Evolutionary conservation across 805 yeast genomes (phyloP).

Genomic region (Ogataea corticis): DNA sequence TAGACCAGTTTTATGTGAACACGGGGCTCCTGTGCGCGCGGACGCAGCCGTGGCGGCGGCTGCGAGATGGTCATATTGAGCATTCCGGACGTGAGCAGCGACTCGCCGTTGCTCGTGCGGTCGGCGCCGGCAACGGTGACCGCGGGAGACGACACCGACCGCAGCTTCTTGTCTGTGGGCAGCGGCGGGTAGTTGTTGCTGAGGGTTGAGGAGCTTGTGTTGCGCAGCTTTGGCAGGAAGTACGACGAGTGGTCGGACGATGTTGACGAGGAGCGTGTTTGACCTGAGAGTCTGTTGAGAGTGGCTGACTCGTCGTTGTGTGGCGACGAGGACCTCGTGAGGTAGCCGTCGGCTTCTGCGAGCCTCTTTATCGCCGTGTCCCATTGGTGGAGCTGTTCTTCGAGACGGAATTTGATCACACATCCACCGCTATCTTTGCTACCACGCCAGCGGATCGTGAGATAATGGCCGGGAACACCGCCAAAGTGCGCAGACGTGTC

Average conservation of each 20-base stretch:
- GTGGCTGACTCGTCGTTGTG: conserved; percentile 12
- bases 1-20: conserved; percentile 35
- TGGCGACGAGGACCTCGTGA: conserved; percentile 8
- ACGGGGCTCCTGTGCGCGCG: conserved; percentile 8
- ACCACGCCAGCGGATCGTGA: conserved; percentile 80
- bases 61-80: not conserved
- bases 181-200: conserved; percentile 27
- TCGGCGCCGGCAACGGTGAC: conserved; percentile 15
- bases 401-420: conserved; percentile 76
- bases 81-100: not conserved
- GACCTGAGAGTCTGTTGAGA: conserved; percentile 20
- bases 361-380: conserved; percentile 58
- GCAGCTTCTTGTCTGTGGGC: conserved; percentile 29
- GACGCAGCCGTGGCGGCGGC: conserved; percentile 2
- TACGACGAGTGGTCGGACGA: conserved; percentile 23
- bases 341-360: conserved; percentile 31
- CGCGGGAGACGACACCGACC: conserved; percentile 38
- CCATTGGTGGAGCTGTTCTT: conserved; percentile 86
- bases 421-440: conserved; percentile 85
- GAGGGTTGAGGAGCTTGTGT: conserved; percentile 28
- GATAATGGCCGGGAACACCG: conserved; percentile 49
- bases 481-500: conserved; percentile 33
- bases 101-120: conserved; percentile 4
- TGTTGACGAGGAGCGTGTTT: conserved; percentile 27
- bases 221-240: conserved; percentile 28